phyloP scores from a whole-genome alignment of 2,329 filamentous ascomycete species.

The Apiospora hydei region DNA sequence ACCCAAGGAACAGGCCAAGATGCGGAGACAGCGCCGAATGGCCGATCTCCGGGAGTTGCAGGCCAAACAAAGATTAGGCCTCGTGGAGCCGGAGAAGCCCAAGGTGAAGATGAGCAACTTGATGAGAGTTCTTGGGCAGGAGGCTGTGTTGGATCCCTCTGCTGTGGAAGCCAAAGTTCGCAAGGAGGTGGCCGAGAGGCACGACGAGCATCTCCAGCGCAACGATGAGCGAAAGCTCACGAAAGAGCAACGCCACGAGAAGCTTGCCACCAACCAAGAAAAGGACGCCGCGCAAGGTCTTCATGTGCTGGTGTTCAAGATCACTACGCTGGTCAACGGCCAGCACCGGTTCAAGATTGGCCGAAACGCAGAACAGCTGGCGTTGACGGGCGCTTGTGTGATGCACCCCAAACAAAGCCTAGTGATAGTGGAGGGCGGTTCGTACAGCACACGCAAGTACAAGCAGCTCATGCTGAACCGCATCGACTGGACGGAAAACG shows the following conservation, averaged over 20 bases:
- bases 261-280: conserved; percentile 82
- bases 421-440: conserved; percentile 89
- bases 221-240: conserved; percentile 90
- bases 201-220: conserved; percentile 75
- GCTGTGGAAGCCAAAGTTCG: conserved; percentile 96
- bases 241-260: conserved; percentile 86
- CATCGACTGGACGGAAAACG: conserved; percentile 94
- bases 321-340: conserved; percentile 88
- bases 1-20: conserved; percentile 86
- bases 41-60: conserved; percentile 95
- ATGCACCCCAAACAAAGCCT: conserved; percentile 90
- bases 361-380: conserved; percentile 89
- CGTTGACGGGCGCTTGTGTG: conserved; percentile 87
- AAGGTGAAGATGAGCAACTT: conserved; percentile 98
- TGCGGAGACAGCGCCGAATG: conserved; percentile 88
- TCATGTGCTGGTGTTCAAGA: conserved; percentile 85
- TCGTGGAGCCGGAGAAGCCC: conserved; percentile 88
- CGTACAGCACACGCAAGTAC: conserved; percentile 82
- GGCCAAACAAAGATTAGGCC: conserved; percentile 90
- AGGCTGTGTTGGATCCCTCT: conserved; percentile 92
- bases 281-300: conserved; percentile 89
- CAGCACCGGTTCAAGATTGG: conserved; percentile 93
- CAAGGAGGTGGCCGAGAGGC: conserved; percentile 87
- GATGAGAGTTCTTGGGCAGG: conserved; percentile 94
- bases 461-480: conserved; percentile 93